These are phyloP conservation scores for Symbiodinium natans DNA, from an alignment of 73 alveolate genomes.

Conservation along the genomic window DNA sequence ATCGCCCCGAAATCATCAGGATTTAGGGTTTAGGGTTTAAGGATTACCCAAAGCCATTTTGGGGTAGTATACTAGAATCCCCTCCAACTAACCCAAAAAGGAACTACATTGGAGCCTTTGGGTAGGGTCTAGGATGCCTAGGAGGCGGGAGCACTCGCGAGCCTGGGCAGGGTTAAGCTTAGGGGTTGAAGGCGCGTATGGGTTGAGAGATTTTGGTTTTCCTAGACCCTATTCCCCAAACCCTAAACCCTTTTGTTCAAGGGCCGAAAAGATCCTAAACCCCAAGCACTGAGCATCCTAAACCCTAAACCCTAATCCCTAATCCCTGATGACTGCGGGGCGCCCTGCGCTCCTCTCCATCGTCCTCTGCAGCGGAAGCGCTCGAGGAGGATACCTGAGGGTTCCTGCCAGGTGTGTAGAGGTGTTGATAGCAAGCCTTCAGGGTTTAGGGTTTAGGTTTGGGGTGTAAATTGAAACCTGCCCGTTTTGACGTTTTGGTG, in stretches of 20 bases:
- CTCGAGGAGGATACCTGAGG: neutral
- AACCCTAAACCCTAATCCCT: neutral
- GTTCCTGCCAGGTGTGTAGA: neutral
- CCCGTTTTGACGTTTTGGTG: too few species aligned
- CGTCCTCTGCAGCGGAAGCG: neutral
- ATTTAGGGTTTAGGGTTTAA: too few species aligned
- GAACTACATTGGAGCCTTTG: too few species aligned
- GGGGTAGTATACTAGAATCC: too few species aligned
- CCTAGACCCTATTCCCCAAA: neutral
- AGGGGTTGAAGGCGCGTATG: too few species aligned
- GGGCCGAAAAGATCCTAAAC: neutral
- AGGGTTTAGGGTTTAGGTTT: neutral
- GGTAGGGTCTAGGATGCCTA: too few species aligned
- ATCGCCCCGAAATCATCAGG: too few species aligned
- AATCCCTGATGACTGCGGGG: neutral
- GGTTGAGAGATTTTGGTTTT: too few species aligned
- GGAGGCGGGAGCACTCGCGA: too few species aligned
- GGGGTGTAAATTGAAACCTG: neutral
- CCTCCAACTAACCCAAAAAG: too few species aligned
- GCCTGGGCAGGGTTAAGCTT: too few species aligned
- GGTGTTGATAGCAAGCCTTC: neutral
- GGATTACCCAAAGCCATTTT: too few species aligned
- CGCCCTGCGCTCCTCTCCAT: neutral
- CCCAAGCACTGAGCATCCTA: neutral
- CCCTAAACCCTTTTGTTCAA: neutral